Conservation (phyloP, 306 rosid species). For the Albizia julibrissin region DNA sequence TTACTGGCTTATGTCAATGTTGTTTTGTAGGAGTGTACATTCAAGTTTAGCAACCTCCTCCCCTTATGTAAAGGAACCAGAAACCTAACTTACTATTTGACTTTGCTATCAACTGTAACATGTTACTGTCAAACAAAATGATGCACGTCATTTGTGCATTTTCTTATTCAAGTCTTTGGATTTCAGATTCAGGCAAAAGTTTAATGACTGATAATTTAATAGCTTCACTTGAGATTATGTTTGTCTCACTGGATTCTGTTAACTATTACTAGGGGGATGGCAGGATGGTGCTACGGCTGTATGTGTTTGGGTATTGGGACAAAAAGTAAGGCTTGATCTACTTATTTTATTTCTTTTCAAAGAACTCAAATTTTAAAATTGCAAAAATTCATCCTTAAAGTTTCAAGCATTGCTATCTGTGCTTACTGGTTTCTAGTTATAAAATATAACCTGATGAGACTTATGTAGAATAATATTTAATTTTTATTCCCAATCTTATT, state of each 20-base stretch:
- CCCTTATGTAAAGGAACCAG: neutral
- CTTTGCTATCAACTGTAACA: neutral
- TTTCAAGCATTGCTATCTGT: neutral
- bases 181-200: neutral
- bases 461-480: neutral
- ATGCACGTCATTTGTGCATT: neutral
- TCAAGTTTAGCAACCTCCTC: neutral
- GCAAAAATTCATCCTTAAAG: neutral
- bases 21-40: neutral
- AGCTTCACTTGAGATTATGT: conserved; percentile 30
- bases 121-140: neutral
- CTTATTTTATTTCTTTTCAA: neutral
- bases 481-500: neutral
- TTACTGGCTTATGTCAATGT: neutral
- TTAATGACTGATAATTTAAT: neutral
- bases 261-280: conserved; percentile 73
- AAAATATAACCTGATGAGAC: neutral
- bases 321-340: conserved; percentile 57
- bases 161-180: conserved; percentile 4
- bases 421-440: neutral
- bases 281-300: conserved; percentile 95
- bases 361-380: neutral
- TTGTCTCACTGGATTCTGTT: conserved; percentile 36
- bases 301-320: conserved; percentile 81
- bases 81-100: neutral